phyloP scores from a whole-genome alignment of 495 filamentous ascomycete species.

The Hypoxylon trugodes region DNA sequence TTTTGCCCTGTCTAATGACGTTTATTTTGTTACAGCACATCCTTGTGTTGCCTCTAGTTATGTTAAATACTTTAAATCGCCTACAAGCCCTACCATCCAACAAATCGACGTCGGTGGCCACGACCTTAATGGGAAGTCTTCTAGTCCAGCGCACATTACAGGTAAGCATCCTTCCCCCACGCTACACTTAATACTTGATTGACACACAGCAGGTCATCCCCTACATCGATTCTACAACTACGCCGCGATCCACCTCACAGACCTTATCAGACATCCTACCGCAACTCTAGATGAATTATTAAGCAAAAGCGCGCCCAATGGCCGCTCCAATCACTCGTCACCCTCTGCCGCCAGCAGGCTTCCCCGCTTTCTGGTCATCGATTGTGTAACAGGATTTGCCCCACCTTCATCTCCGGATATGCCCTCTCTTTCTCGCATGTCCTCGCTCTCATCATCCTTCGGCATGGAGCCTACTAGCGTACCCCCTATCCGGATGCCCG shows the following conservation, averaged over 20 bases:
- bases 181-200: not conserved
- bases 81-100: constrained; percentile 59
- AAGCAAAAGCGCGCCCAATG: constrained; percentile 32
- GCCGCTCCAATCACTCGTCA: constrained; percentile 35
- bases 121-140: constrained; percentile 51
- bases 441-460: constrained; percentile 44
- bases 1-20: constrained; percentile 65
- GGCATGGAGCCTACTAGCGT: constrained; percentile 33
- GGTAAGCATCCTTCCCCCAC: constrained; percentile 40
- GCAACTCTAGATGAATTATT: constrained; percentile 53
- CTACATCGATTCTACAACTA: constrained; percentile 70
- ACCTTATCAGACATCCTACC: constrained; percentile 55
- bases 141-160: constrained; percentile 48
- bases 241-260: constrained; percentile 60
- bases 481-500: constrained; percentile 29
- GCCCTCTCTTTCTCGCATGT: constrained; percentile 44
- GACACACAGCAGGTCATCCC: constrained; percentile 63
- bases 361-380: constrained; percentile 60
- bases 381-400: constrained; percentile 61
- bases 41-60: constrained; percentile 67
- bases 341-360: constrained; percentile 42
- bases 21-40: constrained; percentile 71
- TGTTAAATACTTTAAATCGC: constrained; percentile 57
- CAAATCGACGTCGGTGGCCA: constrained; percentile 57
- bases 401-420: constrained; percentile 47